Evolutionary conservation across 1,139 yeast species (phyloP), one percentile per base, ranked within the genome.

Genomic region (Geotrichum candidum): DNA sequence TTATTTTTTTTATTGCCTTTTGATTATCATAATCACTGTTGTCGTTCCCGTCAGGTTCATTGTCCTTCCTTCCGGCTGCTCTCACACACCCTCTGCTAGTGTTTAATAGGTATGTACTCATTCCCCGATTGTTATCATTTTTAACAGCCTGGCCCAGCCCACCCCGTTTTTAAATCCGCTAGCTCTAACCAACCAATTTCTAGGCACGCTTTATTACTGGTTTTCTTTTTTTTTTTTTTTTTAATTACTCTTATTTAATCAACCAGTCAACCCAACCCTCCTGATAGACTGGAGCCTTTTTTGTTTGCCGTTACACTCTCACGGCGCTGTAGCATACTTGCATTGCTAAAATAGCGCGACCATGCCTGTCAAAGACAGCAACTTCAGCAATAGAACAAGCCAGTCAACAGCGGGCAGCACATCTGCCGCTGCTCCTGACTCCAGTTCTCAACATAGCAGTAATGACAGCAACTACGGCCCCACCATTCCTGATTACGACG

Each of bases 391-490:
- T n/a, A 38, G 7, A 7, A 38, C n/a, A 13, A 38, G 2, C 45
- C 45, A n/a, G n/a, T 18, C 15, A 38, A 5, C 33, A 5, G 10
- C 33, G 33, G 33, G 45, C n/a, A 38, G 45, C n/a, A n/a, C 18
- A 13, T 10, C 45, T 38, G 18, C 45, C 45, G 45, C 13, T 13
- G 45, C 29, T 33, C 18, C 51, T 35, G 59, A 56, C 35, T 35
- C 38, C 22, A 48, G 38, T 15, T 50, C 59, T 22, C 53, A 50
- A 22, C n/a, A 7, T n/a, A 52, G 51, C 35, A 50, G 51, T 18
- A 59, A 54, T 25, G 61, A 54, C 31, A 46, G 54, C 22, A 54
- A 59, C 50, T 59, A 59, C 29, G 55, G 23, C 22, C 15, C 23
- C 1, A 29, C 58, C 35, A 23, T 53, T 13, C 55, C 51, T n/a